phyloP scores from a whole-genome alignment of 352 stramenopile genomes.

The Globisporangium echinulatum region DNA sequence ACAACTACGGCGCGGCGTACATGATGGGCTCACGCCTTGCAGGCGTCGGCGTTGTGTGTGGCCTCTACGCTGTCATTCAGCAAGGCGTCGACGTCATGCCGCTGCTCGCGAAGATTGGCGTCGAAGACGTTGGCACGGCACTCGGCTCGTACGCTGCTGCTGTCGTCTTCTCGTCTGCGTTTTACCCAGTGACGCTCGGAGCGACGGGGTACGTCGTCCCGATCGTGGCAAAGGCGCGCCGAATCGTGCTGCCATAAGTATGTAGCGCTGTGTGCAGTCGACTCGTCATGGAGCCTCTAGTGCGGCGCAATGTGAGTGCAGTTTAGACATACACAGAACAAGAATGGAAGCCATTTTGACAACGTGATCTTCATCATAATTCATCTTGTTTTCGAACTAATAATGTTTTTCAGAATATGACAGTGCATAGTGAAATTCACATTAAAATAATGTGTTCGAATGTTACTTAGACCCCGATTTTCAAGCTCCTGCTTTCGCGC shows the following conservation, averaged over 20 bases:
- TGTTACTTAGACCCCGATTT: too few species aligned
- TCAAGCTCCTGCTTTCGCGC: too few species aligned
- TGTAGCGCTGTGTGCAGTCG: neutral
- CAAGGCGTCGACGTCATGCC: constrained; percentile 81
- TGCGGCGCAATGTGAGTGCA: too few species aligned
- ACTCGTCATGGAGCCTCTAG: too few species aligned
- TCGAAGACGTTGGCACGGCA: constrained; percentile 64
- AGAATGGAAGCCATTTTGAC: too few species aligned
- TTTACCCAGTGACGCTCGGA: constrained; percentile 79
- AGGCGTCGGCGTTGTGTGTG: constrained; percentile 67
- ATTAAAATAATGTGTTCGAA: too few species aligned
- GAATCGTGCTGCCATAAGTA: constrained; percentile 32
- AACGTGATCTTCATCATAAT: too few species aligned
- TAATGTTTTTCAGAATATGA: too few species aligned
- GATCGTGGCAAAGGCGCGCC: constrained; percentile 53
- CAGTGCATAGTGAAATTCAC: too few species aligned
- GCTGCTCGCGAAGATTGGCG: constrained; percentile 57
- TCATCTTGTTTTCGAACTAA: too few species aligned
- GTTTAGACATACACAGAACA: too few species aligned
- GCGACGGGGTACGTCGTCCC: constrained; percentile 72
- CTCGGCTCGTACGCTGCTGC: constrained; percentile 71
- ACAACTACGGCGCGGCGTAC: constrained; percentile 85
- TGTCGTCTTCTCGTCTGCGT: constrained; percentile 68
- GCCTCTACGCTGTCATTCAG: constrained; percentile 70
- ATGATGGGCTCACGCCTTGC: constrained; percentile 85